These are phyloP conservation scores for Thoreauomyces humboldtii DNA, from an alignment of 192 early-diverging fungal species.

Conservation along the genomic window DNA sequence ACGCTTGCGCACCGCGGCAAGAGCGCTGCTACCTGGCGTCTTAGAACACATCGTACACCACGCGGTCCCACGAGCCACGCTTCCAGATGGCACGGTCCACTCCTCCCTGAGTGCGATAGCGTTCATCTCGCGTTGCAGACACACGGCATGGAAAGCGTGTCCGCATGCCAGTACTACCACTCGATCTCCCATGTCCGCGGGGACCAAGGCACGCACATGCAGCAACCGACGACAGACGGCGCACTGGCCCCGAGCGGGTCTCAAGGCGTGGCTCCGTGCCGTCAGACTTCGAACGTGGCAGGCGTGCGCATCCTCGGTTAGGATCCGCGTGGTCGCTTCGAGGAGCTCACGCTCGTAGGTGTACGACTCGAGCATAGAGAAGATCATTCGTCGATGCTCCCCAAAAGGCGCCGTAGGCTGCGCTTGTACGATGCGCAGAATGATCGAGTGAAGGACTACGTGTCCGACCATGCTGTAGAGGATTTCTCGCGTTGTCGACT, in stretches of 20 bases:
- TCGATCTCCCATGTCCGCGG: conserved; percentile 26
- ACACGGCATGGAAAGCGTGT: conserved; percentile 44
- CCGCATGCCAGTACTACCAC: conserved; percentile 41
- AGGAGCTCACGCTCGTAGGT: conserved; percentile 36
- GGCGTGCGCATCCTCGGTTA: conserved; percentile 29
- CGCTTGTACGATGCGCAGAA: conserved; percentile 31
- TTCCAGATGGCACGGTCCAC: background rate
- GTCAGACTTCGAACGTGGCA: background rate
- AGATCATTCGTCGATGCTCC: conserved; percentile 32
- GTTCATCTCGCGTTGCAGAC: conserved; percentile 33
- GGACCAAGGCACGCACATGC: conserved; percentile 39
- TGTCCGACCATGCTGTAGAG: conserved; percentile 36
- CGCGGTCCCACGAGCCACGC: background rate
- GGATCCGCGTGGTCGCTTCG: conserved; percentile 32
- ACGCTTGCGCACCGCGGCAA: background rate
- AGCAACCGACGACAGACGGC: conserved; percentile 38
- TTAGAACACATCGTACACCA: conserved; percentile 22
- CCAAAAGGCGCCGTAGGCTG: conserved; percentile 22
- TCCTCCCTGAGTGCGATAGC: background rate
- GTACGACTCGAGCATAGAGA: conserved; percentile 39
- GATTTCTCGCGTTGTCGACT: background rate
- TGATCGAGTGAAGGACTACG: conserved; percentile 29
- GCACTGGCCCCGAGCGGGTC: conserved; percentile 45
- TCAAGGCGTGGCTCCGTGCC: conserved; percentile 17
- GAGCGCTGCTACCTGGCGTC: conserved; percentile 1